Base-by-base conservation (phyloP, 441 rosid genomes). In the Adansonia madagascariensis region DNA sequence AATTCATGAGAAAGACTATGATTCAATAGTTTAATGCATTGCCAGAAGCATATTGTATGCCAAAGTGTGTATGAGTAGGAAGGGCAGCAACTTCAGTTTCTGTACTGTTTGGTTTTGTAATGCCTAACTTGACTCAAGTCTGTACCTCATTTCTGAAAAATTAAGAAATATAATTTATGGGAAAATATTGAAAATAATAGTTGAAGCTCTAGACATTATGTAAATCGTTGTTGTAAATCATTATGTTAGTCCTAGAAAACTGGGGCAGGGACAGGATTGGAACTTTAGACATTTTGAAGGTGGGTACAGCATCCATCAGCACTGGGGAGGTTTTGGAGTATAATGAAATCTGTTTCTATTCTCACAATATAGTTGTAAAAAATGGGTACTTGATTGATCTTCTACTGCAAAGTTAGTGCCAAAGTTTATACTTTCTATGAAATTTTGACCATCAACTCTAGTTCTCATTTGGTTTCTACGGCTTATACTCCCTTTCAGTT, bases 401-500 rank as follows among this genome's bases (percentile, higher is more conserved):
- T 73, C 2, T 43, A 11, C 18, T 18, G 17, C 53, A 41, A 52
- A 52, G 49, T 35, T n/a, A n/a, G 8, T 59, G 55, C 12, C 0
- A 59, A 73, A 53, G 24, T 71, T 53, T 71, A 62, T n/a, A 53
- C 49, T 18, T 53, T 55, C 49, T 53, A 31, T 53, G 49, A 71
- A 71, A n/a, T n/a, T 53, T 53, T 53, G 10, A 53, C 27, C 2
- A n/a, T 53, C 9, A 6, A 39, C 35, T 41, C 27, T 41, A 17
- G 57, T 47, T 44, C 41, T 56, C 59, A 61, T 61, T 80, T 65
- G 60, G 65, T 75, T 76, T 74, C 50, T 22, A 31, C 53, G 69
- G 74, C 67, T 75, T 31, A 20, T 76, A 24, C 63, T 79, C 41
- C 17, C 71, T 18, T 89, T 47, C 93, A 96, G 99, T 72, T 91